phyloP scores from a whole-genome alignment of 2,329 filamentous ascomycete species.

The Claviceps maximensis region DNA sequence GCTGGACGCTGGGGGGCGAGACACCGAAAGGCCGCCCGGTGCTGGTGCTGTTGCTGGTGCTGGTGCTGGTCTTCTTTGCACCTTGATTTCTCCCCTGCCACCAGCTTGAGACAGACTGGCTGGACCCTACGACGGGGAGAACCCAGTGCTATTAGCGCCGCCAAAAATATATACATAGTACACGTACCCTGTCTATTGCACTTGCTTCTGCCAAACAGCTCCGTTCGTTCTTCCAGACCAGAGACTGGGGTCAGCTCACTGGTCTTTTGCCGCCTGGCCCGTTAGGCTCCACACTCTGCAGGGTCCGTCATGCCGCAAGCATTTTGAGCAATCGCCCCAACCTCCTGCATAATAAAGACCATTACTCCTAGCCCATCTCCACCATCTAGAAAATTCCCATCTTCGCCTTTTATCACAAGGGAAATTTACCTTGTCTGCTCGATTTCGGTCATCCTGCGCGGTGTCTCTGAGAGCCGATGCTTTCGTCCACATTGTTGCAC shows the following conservation, averaged over 20 bases:
- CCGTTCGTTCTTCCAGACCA: too few species aligned
- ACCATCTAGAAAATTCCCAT: constrained; percentile 2
- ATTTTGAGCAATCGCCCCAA: constrained; percentile 5
- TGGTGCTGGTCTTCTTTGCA: neutral
- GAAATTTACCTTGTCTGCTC: neutral
- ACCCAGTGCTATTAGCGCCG: constrained; percentile 1
- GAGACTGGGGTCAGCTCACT: too few species aligned
- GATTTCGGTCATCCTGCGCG: neutral
- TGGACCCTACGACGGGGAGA: constrained; percentile 5
- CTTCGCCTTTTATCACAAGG: neutral
- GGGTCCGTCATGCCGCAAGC: constrained; percentile 3
- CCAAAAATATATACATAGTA: constrained; percentile 1
- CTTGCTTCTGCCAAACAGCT: constrained; percentile 2
- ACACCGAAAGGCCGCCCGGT: constrained; percentile 1
- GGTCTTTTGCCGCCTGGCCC: constrained; percentile 1
- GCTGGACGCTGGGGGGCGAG: too few species aligned
- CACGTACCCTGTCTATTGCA: too few species aligned
- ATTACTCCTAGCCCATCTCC: neutral
- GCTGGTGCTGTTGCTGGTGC: too few species aligned
- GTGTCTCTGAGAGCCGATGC: neutral
- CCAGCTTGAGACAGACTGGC: too few species aligned
- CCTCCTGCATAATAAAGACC: constrained; percentile 5
- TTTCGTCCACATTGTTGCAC: neutral
- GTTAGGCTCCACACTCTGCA: constrained; percentile 6
- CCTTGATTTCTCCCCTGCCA: constrained; percentile 2